phyloP scores from a whole-genome alignment of 148 eudicot species.

The Vaccinium vitisidaea region DNA sequence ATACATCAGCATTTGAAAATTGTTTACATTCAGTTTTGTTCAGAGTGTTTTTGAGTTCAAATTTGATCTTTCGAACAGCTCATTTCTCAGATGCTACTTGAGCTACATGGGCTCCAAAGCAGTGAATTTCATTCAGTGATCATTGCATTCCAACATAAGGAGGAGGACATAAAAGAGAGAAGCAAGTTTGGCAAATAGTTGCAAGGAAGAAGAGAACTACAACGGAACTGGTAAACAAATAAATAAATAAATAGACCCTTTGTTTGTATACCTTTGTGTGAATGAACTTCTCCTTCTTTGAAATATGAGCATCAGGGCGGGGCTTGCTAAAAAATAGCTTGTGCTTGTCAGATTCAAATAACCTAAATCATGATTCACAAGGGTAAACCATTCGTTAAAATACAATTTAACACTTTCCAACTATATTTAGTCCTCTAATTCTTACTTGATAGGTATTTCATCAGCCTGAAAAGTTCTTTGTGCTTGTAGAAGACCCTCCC shows the following conservation, averaged over 20 bases:
- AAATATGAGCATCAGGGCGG: constrained; percentile 53
- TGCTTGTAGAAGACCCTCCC: constrained; percentile 83
- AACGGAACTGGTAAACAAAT: background rate
- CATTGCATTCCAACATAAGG: background rate
- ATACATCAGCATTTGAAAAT: constrained; percentile 9
- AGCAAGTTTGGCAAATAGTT: background rate
- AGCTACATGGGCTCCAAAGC: background rate
- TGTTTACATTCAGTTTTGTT: background rate
- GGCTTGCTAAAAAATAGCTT: constrained; percentile 74
- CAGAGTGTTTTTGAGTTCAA: background rate
- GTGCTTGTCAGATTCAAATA: constrained; percentile 64
- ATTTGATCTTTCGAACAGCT: background rate
- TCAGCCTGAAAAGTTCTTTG: constrained; percentile 51
- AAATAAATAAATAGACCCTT: background rate
- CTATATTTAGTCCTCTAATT: constrained; percentile 15
- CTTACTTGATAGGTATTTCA: constrained; percentile 77
- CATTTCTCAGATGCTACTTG: background rate
- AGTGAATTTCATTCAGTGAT: background rate
- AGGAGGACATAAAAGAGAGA: background rate
- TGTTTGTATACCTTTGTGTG: constrained; percentile 68
- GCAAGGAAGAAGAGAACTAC: background rate
- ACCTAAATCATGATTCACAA: constrained; percentile 38
- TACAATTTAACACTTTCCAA: background rate
- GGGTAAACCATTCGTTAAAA: constrained; percentile 13
- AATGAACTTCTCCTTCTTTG: constrained; percentile 84